Base-by-base conservation (phyloP, 2,329 filamentous ascomycete species). In the Cladosporium sp. region DNA sequence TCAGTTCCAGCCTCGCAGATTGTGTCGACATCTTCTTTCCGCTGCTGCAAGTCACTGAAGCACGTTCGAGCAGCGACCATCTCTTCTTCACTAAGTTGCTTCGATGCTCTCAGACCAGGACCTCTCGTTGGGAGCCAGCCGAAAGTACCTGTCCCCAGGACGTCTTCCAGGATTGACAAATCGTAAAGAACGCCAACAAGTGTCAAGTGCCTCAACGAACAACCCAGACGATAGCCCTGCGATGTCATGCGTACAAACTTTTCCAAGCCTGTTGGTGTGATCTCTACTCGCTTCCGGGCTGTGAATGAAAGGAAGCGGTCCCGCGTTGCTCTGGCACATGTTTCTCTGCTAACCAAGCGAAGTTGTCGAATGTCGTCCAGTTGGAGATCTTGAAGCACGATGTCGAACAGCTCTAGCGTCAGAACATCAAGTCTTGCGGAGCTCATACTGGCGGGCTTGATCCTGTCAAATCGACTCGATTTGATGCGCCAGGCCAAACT, bases 111-210 rank as follows among this genome's bases (percentile, higher is more conserved):
- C 21, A 18, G n/a, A 52, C 49, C 24, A 24, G 11, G 24, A 52
- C 49, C 49, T 52, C 10, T 28, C 15, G 24, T 54, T 32, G 32
- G 32, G 8, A 34, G 32, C 32, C 32, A 34, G 32, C 32, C 11
- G 15, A 18, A 28, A 26, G 12, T 18, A 32, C 51, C 26, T 4
- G 51, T 15, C 21, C 8, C 15, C 12, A 68, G 12, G 24, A 66
- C 28, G 10, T 36, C 21, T 34, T 67, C 61, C 8, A 63, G 47
- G 18, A 32, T 52, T 26, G 59, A 38, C 1, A 57, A 44, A 38
- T 67, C 59, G 41, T 64, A 64, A 3, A 68, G 57, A 12, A 68
- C 49, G n/a, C 68, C 65, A 15, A 64, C 32, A 30, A 69, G 51
- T 7, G 64, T 65, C 34, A 67, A 44, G 5, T 68, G 52, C 44